Conservation (phyloP, 1,284 basidiomycete species). For the Schizophyllum commune region DNA sequence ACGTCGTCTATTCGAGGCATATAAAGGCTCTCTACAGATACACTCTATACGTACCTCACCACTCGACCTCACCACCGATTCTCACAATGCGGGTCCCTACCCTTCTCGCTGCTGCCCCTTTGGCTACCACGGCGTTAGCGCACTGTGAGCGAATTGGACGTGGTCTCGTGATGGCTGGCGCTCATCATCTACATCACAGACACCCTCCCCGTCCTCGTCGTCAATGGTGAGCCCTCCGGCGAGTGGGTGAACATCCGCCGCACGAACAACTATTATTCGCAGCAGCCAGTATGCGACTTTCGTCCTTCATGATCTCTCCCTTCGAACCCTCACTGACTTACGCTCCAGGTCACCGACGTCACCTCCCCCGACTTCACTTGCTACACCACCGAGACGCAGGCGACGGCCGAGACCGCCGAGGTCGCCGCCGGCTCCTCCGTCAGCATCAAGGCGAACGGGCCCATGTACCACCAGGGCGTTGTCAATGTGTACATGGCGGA, state of each 20-base stretch:
- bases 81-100: background rate
- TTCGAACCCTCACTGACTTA: background rate
- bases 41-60: background rate
- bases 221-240: conserved; percentile 27
- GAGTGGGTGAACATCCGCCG: conserved; percentile 33
- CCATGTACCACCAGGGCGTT: conserved; percentile 33
- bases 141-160: background rate
- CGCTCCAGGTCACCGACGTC: conserved; percentile 24
- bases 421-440: conserved; percentile 28
- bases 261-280: conserved; percentile 38
- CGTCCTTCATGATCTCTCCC: no score
- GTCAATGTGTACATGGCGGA: conserved; percentile 26
- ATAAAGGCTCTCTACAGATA: background rate
- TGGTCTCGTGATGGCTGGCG: no score
- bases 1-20: background rate
- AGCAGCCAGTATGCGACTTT: conserved; percentile 24
- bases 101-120: background rate
- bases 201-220: conserved; percentile 33
- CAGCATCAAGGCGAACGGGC: conserved; percentile 24
- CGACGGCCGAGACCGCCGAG: conserved; percentile 24
- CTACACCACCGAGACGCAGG: conserved; percentile 26
- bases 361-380: conserved; percentile 32
- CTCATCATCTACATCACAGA: conserved; percentile 17
- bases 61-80: background rate
- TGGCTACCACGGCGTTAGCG: background rate